A percentile compares a stretch with the other conserved stretches of the same genome.
These are phyloP conservation scores for Heterobasidion occidentale DNA, from an alignment of 1,284 basidiomycete species.

Conservation along the genomic window DNA sequence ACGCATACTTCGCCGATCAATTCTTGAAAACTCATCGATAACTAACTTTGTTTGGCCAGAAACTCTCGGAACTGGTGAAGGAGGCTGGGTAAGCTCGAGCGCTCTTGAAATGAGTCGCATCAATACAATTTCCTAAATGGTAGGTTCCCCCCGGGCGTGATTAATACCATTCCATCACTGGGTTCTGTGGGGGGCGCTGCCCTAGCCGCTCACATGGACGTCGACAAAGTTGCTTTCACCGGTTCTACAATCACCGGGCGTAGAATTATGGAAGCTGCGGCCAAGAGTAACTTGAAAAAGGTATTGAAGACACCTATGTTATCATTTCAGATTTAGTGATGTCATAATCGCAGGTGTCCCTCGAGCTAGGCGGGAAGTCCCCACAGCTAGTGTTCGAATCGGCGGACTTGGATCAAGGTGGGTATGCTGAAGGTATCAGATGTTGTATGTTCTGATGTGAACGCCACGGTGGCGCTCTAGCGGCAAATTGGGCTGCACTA, in stretches of 20 bases:
- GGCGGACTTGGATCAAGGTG: constrained; percentile 77
- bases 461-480: constrained; percentile 23
- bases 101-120: background rate
- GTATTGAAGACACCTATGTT: constrained; percentile 21
- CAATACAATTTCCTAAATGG: constrained; percentile 9
- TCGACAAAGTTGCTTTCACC: constrained; percentile 83
- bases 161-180: constrained; percentile 83
- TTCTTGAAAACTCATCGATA: background rate
- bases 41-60: constrained; percentile 31
- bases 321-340: background rate
- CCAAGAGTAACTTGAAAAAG: constrained; percentile 91
- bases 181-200: constrained; percentile 83
- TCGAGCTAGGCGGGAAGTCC: constrained; percentile 96
- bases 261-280: constrained; percentile 87
- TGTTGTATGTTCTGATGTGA: background rate
- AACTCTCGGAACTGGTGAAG: constrained; percentile 72
- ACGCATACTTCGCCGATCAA: constrained; percentile 17
- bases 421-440: constrained; percentile 7
- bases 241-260: constrained; percentile 86
- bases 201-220: constrained; percentile 66
- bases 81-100: constrained; percentile 62
- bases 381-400: constrained; percentile 83
- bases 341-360: constrained; percentile 52
- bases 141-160: constrained; percentile 88
- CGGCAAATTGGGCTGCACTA: constrained; percentile 80